Percentiles rank a stretch among this genome's conserved stretches.
Evolutionary conservation across 768 basidiomycete genomes (phyloP).

Genomic region (Lentinula detonsa): DNA sequence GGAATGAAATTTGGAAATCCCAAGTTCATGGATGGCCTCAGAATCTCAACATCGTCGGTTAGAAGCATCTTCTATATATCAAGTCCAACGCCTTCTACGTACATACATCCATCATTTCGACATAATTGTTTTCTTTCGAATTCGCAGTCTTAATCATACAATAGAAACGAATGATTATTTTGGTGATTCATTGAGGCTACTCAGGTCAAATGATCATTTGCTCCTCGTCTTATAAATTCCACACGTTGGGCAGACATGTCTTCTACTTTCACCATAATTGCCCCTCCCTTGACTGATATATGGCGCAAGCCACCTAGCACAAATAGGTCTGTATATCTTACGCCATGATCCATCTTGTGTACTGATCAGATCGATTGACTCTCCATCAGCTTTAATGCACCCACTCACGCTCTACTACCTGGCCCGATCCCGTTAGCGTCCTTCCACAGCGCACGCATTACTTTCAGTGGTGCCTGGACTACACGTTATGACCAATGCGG

Average conservation of each 20-base stretch:
- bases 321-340: neutral
- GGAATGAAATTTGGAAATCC: too few species aligned
- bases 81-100: too few species aligned
- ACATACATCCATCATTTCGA: too few species aligned
- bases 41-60: too few species aligned
- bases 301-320: constrained; percentile 9
- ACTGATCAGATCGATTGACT: neutral
- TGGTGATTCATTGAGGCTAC: too few species aligned
- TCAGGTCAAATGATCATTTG: neutral
- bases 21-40: too few species aligned
- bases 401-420: neutral
- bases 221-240: neutral
- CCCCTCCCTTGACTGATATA: constrained; percentile 5
- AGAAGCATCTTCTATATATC: too few species aligned
- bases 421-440: neutral
- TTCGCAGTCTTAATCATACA: too few species aligned
- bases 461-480: neutral
- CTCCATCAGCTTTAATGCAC: constrained; percentile 6
- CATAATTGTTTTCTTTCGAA: too few species aligned
- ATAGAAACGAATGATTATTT: too few species aligned
- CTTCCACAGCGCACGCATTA: neutral
- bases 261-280: constrained; percentile 2
- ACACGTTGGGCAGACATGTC: neutral
- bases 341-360: too few species aligned
- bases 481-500: constrained; percentile 4